These are phyloP conservation scores for Puccinia coronata DNA, from an alignment of 1,284 basidiomycete genomes.

Conservation along the genomic window DNA sequence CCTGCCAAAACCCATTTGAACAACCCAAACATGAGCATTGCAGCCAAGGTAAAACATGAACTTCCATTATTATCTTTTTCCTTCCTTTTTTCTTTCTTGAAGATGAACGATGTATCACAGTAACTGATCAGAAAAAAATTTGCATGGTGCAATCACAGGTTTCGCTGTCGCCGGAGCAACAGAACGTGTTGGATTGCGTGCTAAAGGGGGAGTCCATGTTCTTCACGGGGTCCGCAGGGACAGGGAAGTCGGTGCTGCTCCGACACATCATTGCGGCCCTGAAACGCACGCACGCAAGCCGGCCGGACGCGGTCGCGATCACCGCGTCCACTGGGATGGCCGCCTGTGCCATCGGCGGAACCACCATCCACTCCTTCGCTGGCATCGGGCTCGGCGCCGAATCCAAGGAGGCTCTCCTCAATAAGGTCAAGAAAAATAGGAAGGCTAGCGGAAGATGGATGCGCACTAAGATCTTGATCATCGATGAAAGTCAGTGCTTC, in stretches of 20 bases:
- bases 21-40: slow-evolving; percentile 45
- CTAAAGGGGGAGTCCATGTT: slow-evolving; percentile 80
- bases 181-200: slow-evolving; percentile 71
- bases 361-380: slow-evolving; percentile 89
- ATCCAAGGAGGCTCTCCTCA: slow-evolving; percentile 56
- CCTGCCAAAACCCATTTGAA: slow-evolving; percentile 16
- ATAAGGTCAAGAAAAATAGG: slow-evolving; percentile 72
- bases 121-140: too few relatives aligned
- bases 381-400: slow-evolving; percentile 82
- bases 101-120: background rate
- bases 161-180: slow-evolving; percentile 76
- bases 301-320: slow-evolving; percentile 70
- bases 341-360: slow-evolving; percentile 74
- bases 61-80: too few relatives aligned
- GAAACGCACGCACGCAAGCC: slow-evolving; percentile 62
- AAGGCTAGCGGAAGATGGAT: slow-evolving; percentile 65
- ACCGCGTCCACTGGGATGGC: slow-evolving; percentile 91
- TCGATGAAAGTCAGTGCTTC: slow-evolving; percentile 50
- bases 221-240: slow-evolving; percentile 94
- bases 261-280: slow-evolving; percentile 78
- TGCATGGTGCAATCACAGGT: slow-evolving; percentile 55
- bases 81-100: background rate
- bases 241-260: slow-evolving; percentile 92
- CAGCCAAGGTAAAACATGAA: slow-evolving; percentile 6
- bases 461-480: slow-evolving; percentile 53